phyloP scores from a whole-genome alignment of 352 stramenopile genomes.

The Globisporangium okanoganense region DNA sequence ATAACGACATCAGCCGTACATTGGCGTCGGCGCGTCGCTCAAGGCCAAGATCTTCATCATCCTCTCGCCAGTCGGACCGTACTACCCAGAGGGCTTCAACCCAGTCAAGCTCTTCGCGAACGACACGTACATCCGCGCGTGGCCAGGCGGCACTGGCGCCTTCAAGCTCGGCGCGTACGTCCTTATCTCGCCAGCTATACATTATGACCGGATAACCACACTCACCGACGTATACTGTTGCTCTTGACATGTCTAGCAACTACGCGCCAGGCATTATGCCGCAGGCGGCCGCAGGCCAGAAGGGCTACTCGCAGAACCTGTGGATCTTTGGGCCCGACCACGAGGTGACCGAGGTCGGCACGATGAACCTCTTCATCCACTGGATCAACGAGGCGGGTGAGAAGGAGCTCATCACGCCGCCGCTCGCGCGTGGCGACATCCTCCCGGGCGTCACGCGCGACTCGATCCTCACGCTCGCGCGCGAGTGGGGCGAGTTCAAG shows the following conservation, averaged over 20 bases:
- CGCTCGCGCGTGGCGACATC: slow-evolving; percentile 94
- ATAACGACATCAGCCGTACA: slow-evolving; percentile 74
- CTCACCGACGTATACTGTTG: no score
- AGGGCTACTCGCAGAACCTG: slow-evolving; percentile 89
- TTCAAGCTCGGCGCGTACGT: slow-evolving; percentile 90
- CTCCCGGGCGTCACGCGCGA: slow-evolving; percentile 96
- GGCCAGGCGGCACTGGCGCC: slow-evolving; percentile 93
- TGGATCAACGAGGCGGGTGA: slow-evolving; percentile 91
- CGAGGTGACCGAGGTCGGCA: slow-evolving; percentile 87
- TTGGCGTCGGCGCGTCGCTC: slow-evolving; percentile 87
- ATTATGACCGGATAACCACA: not conserved
- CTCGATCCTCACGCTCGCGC: slow-evolving; percentile 92
- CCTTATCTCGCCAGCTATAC: no score
- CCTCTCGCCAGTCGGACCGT: slow-evolving; percentile 95
- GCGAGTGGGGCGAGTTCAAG: slow-evolving; percentile 91
- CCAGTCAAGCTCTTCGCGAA: slow-evolving; percentile 90
- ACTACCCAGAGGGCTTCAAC: slow-evolving; percentile 95
- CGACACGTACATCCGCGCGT: slow-evolving; percentile 92
- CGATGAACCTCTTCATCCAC: slow-evolving; percentile 99
- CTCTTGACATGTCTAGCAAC: no score
- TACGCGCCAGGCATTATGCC: slow-evolving; percentile 91
- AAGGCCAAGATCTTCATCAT: slow-evolving; percentile 95
- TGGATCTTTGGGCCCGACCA: slow-evolving; percentile 96
- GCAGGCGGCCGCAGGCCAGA: slow-evolving; percentile 78
- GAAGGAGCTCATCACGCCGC: slow-evolving; percentile 94